These are phyloP conservation scores for Neoboletus subvelutipes DNA, from an alignment of 768 basidiomycete species.

Conservation along the genomic window DNA sequence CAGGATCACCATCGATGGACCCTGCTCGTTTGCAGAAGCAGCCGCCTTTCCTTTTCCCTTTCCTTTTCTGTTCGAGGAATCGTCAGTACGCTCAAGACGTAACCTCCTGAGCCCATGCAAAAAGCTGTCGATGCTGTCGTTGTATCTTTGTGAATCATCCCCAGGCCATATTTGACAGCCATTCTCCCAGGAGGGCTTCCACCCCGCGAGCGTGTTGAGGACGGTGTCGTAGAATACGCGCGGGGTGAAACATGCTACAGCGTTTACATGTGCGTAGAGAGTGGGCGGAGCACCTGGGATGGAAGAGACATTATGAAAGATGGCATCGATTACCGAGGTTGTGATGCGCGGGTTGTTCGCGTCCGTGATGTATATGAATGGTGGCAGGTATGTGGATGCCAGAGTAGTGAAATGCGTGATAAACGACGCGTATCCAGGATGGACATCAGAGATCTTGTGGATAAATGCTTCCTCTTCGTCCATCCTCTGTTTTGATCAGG, in stretches of 20 bases:
- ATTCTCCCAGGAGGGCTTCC: constrained; percentile 56
- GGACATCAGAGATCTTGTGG: constrained; percentile 4
- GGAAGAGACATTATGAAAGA: constrained; percentile 14
- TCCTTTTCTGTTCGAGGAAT: constrained; percentile 20
- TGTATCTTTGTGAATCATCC: constrained; percentile 46
- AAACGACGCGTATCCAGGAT: constrained; percentile 29
- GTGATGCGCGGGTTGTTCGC: constrained; percentile 49
- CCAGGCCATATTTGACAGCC: constrained; percentile 61
- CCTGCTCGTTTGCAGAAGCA: constrained; percentile 9
- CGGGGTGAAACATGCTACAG: constrained; percentile 58
- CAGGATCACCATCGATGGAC: constrained; percentile 51
- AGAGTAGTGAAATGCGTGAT: constrained; percentile 29
- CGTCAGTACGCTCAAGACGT: constrained; percentile 22
- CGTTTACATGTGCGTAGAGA: constrained; percentile 49
- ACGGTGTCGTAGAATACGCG: constrained; percentile 66
- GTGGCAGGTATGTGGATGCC: constrained; percentile 45
- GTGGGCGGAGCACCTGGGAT: constrained; percentile 27
- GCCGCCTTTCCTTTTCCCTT: constrained; percentile 36
- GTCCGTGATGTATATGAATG: constrained; percentile 71
- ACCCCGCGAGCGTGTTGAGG: constrained; percentile 58
- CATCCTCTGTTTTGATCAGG: constrained; percentile 6
- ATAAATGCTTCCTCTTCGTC: constrained; percentile 15
- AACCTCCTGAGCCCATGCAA: constrained; percentile 58
- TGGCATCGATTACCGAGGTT: constrained; percentile 31
- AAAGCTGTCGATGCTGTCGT: constrained; percentile 67